A percentile compares a stretch with the other conserved stretches of the same genome.
These are phyloP conservation scores for Cercophora newfieldiana DNA, from an alignment of 495 filamentous ascomycete species.

Conservation along the genomic window DNA sequence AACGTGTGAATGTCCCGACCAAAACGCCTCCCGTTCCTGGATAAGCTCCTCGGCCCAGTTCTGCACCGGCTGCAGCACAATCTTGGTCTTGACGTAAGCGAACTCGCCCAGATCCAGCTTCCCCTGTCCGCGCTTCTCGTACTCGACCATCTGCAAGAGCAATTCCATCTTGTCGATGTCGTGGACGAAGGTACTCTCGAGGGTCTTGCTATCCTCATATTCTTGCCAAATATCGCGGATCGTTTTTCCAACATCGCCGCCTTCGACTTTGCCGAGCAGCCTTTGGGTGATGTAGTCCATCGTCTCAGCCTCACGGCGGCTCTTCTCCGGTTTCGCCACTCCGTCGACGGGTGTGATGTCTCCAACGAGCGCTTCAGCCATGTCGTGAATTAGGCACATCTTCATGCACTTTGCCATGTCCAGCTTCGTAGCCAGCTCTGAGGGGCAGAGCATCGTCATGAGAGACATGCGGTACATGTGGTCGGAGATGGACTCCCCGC, in stretches of 20 bases:
- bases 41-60: constrained; percentile 76
- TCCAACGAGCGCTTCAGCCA: constrained; percentile 92
- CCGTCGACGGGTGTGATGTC: constrained; percentile 92
- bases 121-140: constrained; percentile 71
- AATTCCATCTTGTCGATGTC: constrained; percentile 97
- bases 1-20: constrained; percentile 53
- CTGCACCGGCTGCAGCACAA: constrained; percentile 74
- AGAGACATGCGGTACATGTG: constrained; percentile 99
- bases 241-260: constrained; percentile 62
- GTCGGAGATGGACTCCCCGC: constrained; percentile 84
- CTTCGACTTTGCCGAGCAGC: constrained; percentile 72
- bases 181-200: constrained; percentile 86
- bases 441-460: constrained; percentile 90
- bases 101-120: constrained; percentile 82
- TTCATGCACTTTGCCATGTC: constrained; percentile 82
- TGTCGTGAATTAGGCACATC: constrained; percentile 95
- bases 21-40: constrained; percentile 72
- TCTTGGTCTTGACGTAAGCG: constrained; percentile 65
- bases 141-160: constrained; percentile 92
- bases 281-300: constrained; percentile 82
- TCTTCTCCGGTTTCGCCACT: constrained; percentile 74
- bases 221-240: constrained; percentile 84
- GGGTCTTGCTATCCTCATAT: constrained; percentile 83
- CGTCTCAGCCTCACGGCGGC: constrained; percentile 75
- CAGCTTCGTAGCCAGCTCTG: constrained; percentile 64